Base-by-base conservation (phyloP, 2,329 filamentous ascomycete genomes). In the Pyrenophora tritici-repentis region DNA sequence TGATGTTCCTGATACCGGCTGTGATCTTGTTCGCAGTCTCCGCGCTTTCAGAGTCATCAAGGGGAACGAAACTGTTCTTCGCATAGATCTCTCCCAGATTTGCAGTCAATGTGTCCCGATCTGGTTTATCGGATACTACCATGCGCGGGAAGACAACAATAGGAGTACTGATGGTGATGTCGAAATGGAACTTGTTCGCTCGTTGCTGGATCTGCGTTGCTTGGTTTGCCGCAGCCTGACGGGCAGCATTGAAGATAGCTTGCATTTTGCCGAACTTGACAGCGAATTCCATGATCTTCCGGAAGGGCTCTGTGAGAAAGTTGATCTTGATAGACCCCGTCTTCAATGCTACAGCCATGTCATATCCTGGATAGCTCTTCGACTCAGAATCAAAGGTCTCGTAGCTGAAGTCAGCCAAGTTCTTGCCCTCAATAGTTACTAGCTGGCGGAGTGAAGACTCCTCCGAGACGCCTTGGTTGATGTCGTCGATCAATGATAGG, bases 261-360 rank as follows among this genome's bases (percentile, higher is more conserved):
- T 99, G 94, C 94, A 99, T 99, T 75, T 96, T 96, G 54, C 95
- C 94, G 72, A 99, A 99, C 67, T 99, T 99, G 72, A 99, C 91
- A 36, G 96, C 80, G 73, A 99, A 99, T 61, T 95, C 90, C 74
- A 99, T 90, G 58, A 99, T 97, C 76, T 97, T 97, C 44, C 94
- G 86, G 79, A 97, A 97, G 0, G 94, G 94, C 72, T 99, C 95
- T 55, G 97, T 93, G 3, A 97, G 78, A 71, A 99, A 99, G 71
- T 97, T 97, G 70, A 99, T 81, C 76, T 96, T 97, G 72, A 99
- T 88, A 0, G 94, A 99, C 1, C 94, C 94, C 14, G 94, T 93
- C 31, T 93, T 86, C 9, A 99, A 79, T 67, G 86, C 95, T 24
- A 99, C 86, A 1, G 92, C 93, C 12, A 90, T 94, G 69, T 97